Evolutionary conservation across 2,329 filamentous ascomycete species (phyloP).

Genomic region (Trichophyton simii): DNA sequence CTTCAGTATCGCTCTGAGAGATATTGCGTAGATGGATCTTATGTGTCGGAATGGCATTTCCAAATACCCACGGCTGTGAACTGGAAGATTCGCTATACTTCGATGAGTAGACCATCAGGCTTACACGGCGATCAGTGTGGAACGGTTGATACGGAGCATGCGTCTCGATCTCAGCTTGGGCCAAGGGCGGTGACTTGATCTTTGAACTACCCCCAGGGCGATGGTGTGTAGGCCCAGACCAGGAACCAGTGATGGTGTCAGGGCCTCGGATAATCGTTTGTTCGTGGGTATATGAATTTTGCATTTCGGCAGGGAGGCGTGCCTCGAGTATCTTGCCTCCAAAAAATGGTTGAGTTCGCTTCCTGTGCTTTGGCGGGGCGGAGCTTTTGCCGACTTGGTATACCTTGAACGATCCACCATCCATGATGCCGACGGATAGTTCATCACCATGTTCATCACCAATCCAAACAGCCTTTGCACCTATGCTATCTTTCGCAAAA

Average conservation of each 20-base stretch:
- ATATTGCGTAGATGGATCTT: slow-evolving; percentile 35
- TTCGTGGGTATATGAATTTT: slow-evolving; percentile 45
- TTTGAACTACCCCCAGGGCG: slow-evolving; percentile 28
- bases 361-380: slow-evolving; percentile 44
- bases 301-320: slow-evolving; percentile 51
- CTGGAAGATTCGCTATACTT: slow-evolving; percentile 27
- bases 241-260: slow-evolving; percentile 26
- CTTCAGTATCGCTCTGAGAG: slow-evolving; percentile 28
- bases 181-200: slow-evolving; percentile 43
- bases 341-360: slow-evolving; percentile 41
- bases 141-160: slow-evolving; percentile 93
- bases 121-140: slow-evolving; percentile 77
- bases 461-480: slow-evolving; percentile 37
- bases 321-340: slow-evolving; percentile 53
- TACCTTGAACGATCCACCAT: slow-evolving; percentile 34
- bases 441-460: slow-evolving; percentile 26
- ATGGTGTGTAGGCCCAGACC: slow-evolving; percentile 31
- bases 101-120: slow-evolving; percentile 53
- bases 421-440: slow-evolving; percentile 34
- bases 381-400: slow-evolving; percentile 31
- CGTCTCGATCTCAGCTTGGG: slow-evolving; percentile 85
- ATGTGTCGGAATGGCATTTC: slow-evolving; percentile 36
- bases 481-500: slow-evolving; percentile 26
- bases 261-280: slow-evolving; percentile 43
- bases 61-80: slow-evolving; percentile 41